These are phyloP conservation scores for Luffa aegyptiaca DNA, from an alignment of 306 rosid species.

Conservation along the genomic window DNA sequence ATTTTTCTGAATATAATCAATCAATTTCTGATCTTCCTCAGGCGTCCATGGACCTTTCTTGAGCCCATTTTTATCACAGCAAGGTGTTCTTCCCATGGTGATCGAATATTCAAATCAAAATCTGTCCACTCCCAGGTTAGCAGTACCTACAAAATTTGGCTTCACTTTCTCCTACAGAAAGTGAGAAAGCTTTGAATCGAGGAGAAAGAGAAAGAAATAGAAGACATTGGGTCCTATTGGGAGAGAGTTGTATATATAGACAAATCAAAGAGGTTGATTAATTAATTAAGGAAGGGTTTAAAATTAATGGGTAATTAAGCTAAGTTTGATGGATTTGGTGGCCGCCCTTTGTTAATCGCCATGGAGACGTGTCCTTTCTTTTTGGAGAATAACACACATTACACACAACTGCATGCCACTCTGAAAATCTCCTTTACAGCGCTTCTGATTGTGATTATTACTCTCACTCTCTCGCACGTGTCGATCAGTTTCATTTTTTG, in stretches of 20 bases:
- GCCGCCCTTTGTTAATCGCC: background rate
- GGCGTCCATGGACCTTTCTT: slow-evolving; percentile 97
- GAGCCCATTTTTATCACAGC: slow-evolving; percentile 84
- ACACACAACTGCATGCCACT: background rate
- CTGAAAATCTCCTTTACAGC: background rate
- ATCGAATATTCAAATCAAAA: background rate
- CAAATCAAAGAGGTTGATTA: background rate
- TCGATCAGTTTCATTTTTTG: background rate
- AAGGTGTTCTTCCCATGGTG: slow-evolving; percentile 87
- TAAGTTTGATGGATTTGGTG: slow-evolving; percentile 9
- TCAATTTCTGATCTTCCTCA: slow-evolving; percentile 77
- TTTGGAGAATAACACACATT: background rate
- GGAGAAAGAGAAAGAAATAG: background rate
- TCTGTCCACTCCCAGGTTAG: background rate
- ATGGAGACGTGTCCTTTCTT: slow-evolving; percentile 6
- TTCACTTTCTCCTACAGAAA: too few relatives aligned
- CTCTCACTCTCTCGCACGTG: slow-evolving; percentile 4
- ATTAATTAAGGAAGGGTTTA: background rate
- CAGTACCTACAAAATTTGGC: background rate
- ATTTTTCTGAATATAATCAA: slow-evolving; percentile 62
- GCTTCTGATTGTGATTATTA: background rate
- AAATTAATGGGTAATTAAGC: background rate
- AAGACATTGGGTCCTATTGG: background rate
- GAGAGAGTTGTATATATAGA: background rate
- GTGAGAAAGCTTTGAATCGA: background rate